Conservation (phyloP, 1,139 yeast genomes). For the Taiozyma onychis region DNA sequence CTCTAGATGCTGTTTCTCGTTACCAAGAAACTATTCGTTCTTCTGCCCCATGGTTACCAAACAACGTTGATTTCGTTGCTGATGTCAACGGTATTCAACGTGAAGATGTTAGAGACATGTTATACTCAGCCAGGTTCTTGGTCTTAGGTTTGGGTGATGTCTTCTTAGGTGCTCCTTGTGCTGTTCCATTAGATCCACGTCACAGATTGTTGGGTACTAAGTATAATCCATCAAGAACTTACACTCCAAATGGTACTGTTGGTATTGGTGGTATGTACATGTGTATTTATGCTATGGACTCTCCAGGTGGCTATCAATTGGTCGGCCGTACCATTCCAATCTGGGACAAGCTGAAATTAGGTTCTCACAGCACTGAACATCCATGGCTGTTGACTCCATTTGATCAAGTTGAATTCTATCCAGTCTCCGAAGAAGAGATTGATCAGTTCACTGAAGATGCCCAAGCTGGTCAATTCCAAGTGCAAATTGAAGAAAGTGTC, state of each 20-base stretch:
- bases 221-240: slow-evolving; percentile 94
- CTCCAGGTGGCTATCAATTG: slow-evolving; percentile 97
- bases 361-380: slow-evolving; percentile 52
- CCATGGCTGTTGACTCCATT: slow-evolving; percentile 93
- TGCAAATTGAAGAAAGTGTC: slow-evolving; percentile 68
- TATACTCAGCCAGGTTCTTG: slow-evolving; percentile 83
- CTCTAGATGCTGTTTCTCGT: slow-evolving; percentile 82
- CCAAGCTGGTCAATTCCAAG: slow-evolving; percentile 73
- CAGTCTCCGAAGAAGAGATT: slow-evolving; percentile 78
- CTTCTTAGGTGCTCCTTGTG: slow-evolving; percentile 96
- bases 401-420: slow-evolving; percentile 92
- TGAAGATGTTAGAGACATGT: slow-evolving; percentile 70
- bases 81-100: slow-evolving; percentile 78
- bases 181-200: slow-evolving; percentile 95
- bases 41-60: slow-evolving; percentile 96
- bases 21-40: slow-evolving; percentile 91
- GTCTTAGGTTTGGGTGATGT: slow-evolving; percentile 97
- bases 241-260: slow-evolving; percentile 93
- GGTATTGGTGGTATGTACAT: slow-evolving; percentile 98
- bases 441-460: slow-evolving; percentile 68
- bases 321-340: slow-evolving; percentile 96
- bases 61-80: slow-evolving; percentile 92
- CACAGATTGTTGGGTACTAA: slow-evolving; percentile 89
- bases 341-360: slow-evolving; percentile 90
- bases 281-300: slow-evolving; percentile 98